Base-by-base conservation (phyloP, 768 basidiomycete species). In the Hypholoma sublateritium region DNA sequence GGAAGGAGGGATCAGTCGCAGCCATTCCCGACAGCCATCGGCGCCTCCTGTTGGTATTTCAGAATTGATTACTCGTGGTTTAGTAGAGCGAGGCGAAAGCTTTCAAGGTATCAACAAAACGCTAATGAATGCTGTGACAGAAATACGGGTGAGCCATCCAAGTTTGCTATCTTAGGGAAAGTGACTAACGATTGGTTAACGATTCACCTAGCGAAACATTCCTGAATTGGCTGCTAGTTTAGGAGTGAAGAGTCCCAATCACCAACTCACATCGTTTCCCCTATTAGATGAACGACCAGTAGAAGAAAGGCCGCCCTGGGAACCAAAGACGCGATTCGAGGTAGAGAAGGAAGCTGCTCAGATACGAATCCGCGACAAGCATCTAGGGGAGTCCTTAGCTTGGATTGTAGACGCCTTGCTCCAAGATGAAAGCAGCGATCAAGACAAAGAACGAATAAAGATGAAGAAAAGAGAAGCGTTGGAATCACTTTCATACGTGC, bases 201-300 rank as follows among this genome's bases (percentile, higher is more conserved):
- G 55, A 54, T 60, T 61, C 22, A 37, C 54, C 48, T 41, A 93
- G 92, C 86, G 85, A 53, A 95, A 93, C 69, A 82, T 96, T 12
- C 93, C 94, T 2, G 94, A 96, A 61, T 65, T 95, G n/a, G 77
- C 88, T 11, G 80, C 82, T 8, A 84, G 86, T 12, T 76, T 94
- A 12, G 66, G 68, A 17, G 80, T 82, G 35, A 84, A 84, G 19
- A 74, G 88, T 5, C 80, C 85, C 2, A 78, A 77, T 43, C 65
- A 72, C 21, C 67, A 79, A 1, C 71, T 74, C 36, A 63, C 81
- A 2, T 77, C 84, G 2, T 88, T 88, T 65, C 88, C 88, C 2
- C 71, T 91, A 37, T 72, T 77, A 19, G 85, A 85, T 49, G 90
- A 90, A 56, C 72, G 81, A 41, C 71, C 75, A 9, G 58, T 77